Conservation (phyloP, 2,329 filamentous ascomycete species). For the Epichloe scottii region DNA sequence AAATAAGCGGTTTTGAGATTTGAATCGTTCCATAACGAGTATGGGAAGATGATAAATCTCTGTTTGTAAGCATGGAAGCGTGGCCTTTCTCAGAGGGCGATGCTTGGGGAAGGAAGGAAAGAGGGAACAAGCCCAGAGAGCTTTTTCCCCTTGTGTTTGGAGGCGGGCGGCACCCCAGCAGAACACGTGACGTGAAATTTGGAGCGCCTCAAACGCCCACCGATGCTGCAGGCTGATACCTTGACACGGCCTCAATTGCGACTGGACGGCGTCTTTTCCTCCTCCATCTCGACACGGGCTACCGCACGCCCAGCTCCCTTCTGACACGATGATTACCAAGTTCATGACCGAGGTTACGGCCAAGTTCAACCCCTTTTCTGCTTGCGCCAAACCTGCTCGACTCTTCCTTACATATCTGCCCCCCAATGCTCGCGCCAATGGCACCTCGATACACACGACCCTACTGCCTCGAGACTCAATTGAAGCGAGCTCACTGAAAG, state of each 20-base stretch:
- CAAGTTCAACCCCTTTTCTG: slow-evolving; percentile 85
- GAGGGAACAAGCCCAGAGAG: background rate
- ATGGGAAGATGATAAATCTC: slow-evolving; percentile 5
- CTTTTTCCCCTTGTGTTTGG: background rate
- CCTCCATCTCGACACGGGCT: background rate
- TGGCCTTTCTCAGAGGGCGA: slow-evolving; percentile 12
- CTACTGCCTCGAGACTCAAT: slow-evolving; percentile 59
- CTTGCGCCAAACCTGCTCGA: slow-evolving; percentile 66
- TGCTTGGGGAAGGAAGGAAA: slow-evolving; percentile 9
- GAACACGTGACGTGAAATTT: slow-evolving; percentile 8
- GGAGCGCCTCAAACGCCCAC: background rate
- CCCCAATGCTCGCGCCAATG: slow-evolving; percentile 57
- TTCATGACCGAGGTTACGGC: slow-evolving; percentile 77
- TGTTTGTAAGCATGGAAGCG: slow-evolving; percentile 14
- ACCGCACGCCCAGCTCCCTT: slow-evolving; percentile 5
- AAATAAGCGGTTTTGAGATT: background rate
- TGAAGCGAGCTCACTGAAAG: slow-evolving; percentile 53
- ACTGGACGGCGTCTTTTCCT: background rate
- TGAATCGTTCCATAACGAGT: background rate
- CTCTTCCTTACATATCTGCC: slow-evolving; percentile 81
- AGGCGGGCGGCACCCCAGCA: background rate
- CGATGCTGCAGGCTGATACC: background rate
- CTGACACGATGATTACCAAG: slow-evolving; percentile 60
- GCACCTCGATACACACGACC: slow-evolving; percentile 67
- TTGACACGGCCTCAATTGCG: background rate